Conservation (phyloP, 768 basidiomycete genomes). For the Chalciporus piperatus region DNA sequence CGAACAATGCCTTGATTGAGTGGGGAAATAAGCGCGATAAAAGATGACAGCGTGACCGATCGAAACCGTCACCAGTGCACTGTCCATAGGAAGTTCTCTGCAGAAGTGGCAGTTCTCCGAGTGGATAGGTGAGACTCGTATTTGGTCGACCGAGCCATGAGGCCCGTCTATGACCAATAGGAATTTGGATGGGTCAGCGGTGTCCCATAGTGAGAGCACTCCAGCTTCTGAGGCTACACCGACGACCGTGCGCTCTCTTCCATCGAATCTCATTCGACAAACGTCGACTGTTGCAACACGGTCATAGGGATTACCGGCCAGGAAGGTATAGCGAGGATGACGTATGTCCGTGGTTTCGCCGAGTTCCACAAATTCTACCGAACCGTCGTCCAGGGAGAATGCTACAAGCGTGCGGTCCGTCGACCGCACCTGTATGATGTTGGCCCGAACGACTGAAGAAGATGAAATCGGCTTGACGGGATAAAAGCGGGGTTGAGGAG, state of each 20-base stretch:
- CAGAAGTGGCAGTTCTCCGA: constrained; percentile 67
- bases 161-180: constrained; percentile 60
- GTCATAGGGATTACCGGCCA: constrained; percentile 59
- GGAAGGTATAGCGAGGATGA: constrained; percentile 46
- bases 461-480: constrained; percentile 45
- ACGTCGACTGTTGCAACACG: constrained; percentile 51
- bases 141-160: constrained; percentile 52
- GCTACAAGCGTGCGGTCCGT: constrained; percentile 50
- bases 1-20: constrained; percentile 61
- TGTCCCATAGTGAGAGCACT: constrained; percentile 75
- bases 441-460: constrained; percentile 44
- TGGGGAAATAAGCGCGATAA: constrained; percentile 59
- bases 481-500: constrained; percentile 19
- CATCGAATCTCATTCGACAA: constrained; percentile 50
- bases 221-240: constrained; percentile 65
- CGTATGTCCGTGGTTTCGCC: constrained; percentile 42
- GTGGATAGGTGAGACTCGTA: constrained; percentile 58
- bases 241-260: constrained; percentile 50
- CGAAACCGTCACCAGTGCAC: constrained; percentile 64
- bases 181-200: constrained; percentile 53
- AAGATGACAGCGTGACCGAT: constrained; percentile 62
- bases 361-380: constrained; percentile 58
- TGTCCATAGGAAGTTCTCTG: constrained; percentile 62
- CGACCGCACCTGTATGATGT: constrained; percentile 46
- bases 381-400: constrained; percentile 65